Evolutionary conservation across 2,329 filamentous ascomycete genomes (phyloP), one percentile per base, ranked within the genome.

Genomic region (Epicoccum nigrum): DNA sequence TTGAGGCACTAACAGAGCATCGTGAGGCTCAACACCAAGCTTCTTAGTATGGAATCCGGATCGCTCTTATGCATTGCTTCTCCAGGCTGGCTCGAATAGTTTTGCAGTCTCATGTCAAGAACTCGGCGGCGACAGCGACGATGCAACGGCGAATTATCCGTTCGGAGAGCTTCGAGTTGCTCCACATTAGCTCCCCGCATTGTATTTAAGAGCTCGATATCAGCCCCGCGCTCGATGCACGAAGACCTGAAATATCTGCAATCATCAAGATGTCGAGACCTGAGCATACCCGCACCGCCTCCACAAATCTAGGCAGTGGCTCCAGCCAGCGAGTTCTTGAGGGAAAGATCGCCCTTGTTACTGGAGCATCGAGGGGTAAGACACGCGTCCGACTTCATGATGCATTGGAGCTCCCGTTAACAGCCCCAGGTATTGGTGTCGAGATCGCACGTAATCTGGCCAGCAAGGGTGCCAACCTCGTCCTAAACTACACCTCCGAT

Each of bases 261-360:
- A 16, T 25, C 17, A 32, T n/a, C 59, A 69, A 27, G 30, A 76
- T 77, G 74, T 75, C 74, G 23, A 68, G 72, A 50, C 75, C 74
- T 34, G 43, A 59, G 21, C 56, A 68, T 33, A 56, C 58, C 15
- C 67, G 74, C 25, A 75, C 67, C 12, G 67, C 63, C 6, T 76
- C 75, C 0, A 77, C 75, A 16, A 77, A 76, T 47, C 58, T 77
- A 19, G 58, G 56, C 21, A 59, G 62, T 17, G 59, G 64, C 40
- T 59, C 67, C 16, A 60, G 58, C 20, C 56, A 60, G 21, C 71
- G 77, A 48, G 63, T 76, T 11, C 69, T 80, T 4, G 85, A 90
- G 68, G 88, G 88, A 61, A 92, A 92, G 72, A 79, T 92, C 43
- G 90, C 84, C 45, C 86, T 95, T 59, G 80, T 94, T 38, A 94